Evolutionary conservation across 352 stramenopile species (phyloP).

Genomic region (Pythium plurisporium): DNA sequence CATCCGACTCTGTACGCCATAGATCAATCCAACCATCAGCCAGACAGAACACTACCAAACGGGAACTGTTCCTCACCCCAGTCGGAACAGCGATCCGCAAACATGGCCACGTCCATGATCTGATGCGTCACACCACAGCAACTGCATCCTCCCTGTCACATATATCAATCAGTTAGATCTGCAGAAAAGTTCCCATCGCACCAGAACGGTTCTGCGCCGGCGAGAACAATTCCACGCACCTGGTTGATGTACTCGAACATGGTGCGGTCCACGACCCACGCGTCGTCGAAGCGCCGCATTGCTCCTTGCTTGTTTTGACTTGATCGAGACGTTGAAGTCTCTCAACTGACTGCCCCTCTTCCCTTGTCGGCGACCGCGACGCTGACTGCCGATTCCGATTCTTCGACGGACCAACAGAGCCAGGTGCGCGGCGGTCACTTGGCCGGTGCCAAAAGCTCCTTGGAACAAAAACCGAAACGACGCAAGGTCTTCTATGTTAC

Average conservation of each 20-base stretch:
- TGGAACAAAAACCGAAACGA: neutral
- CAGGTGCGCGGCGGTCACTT: no score
- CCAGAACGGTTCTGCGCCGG: neutral
- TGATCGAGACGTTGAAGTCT: conserved; percentile 13
- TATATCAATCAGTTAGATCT: no score
- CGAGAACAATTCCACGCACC: conserved; percentile 19
- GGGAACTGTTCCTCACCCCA: conserved; percentile 37
- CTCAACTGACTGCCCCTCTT: no score
- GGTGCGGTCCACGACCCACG: conserved; percentile 89
- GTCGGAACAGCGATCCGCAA: conserved; percentile 90
- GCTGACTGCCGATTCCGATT: neutral
- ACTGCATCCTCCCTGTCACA: conserved; percentile 75
- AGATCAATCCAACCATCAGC: neutral
- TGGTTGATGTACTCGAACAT: conserved; percentile 95
- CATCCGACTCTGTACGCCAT: conserved; percentile 80
- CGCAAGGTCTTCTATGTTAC: neutral
- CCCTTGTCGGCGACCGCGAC: no score
- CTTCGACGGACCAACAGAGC: no score
- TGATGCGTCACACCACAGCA: conserved; percentile 89
- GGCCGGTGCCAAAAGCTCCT: no score
- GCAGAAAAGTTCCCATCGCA: no score
- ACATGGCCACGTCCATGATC: conserved; percentile 78
- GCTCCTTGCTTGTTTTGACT: neutral
- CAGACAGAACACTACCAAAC: neutral
- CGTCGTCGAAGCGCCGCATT: conserved; percentile 75